Percentiles rank a stretch among this genome's conserved stretches.
These are phyloP conservation scores for Aspergillus sclerotiicarbonarius DNA, from an alignment of 495 filamentous ascomycete genomes.

Conservation along the genomic window DNA sequence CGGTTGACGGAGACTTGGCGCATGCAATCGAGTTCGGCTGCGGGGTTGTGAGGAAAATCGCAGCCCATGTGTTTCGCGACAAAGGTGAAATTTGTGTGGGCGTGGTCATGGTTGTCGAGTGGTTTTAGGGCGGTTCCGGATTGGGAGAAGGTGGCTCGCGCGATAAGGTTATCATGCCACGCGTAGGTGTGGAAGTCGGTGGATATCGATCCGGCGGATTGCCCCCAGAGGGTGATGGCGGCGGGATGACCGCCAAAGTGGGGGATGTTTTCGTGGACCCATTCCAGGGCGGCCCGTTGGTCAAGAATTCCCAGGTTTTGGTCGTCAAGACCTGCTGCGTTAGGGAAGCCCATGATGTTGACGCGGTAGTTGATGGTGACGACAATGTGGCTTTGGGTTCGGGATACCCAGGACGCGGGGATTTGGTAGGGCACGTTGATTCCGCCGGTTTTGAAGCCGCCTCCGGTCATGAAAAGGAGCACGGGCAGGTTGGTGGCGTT, in stretches of 20 bases:
- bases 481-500: constrained; percentile 41
- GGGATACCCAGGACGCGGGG: constrained; percentile 32
- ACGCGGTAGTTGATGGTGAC: constrained; percentile 58
- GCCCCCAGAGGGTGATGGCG: constrained; percentile 44
- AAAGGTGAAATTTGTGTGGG: constrained; percentile 36
- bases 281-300: constrained; percentile 58
- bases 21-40: constrained; percentile 44
- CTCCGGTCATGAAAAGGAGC: constrained; percentile 47
- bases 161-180: constrained; percentile 34
- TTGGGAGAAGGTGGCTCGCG: constrained; percentile 42
- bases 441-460: constrained; percentile 41
- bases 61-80: constrained; percentile 42
- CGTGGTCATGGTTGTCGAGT: background rate
- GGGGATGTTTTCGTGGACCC: constrained; percentile 48
- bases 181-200: constrained; percentile 51
- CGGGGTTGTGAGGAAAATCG: constrained; percentile 21
- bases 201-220: constrained; percentile 25
- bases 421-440: constrained; percentile 26
- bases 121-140: constrained; percentile 31
- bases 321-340: constrained; percentile 24
- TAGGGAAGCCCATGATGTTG: constrained; percentile 56
- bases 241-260: constrained; percentile 59
- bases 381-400: constrained; percentile 45
- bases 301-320: constrained; percentile 56
- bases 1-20: constrained; percentile 28